Conservation (phyloP, 805 yeast genomes). For the Suhomyces sp. region DNA sequence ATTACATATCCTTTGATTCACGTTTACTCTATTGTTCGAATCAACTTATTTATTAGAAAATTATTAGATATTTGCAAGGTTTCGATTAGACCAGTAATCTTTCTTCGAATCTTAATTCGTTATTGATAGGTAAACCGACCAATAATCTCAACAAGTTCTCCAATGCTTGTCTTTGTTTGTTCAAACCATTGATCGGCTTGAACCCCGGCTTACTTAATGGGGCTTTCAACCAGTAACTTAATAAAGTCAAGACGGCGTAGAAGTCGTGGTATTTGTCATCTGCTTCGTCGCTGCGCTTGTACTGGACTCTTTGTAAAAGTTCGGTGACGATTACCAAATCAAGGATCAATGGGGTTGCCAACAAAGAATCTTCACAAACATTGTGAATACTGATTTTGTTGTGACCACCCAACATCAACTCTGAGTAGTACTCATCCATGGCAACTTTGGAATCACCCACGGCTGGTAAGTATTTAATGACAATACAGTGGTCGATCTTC, state of each 20-base stretch:
- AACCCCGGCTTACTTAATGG: slow-evolving; percentile 90
- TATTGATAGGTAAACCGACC: slow-evolving; percentile 85
- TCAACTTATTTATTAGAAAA: background rate
- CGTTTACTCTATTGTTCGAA: too few relatives aligned
- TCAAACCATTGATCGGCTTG: slow-evolving; percentile 87
- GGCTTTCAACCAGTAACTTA: slow-evolving; percentile 95
- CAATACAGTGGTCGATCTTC: slow-evolving; percentile 89
- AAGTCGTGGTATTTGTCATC: slow-evolving; percentile 55
- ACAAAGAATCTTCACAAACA: slow-evolving; percentile 92
- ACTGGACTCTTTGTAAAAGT: slow-evolving; percentile 81
- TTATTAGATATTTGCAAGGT: background rate
- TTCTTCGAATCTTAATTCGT: slow-evolving; percentile 93
- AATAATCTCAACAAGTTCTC: slow-evolving; percentile 88
- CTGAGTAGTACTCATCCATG: slow-evolving; percentile 97
- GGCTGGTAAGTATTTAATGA: slow-evolving; percentile 89
- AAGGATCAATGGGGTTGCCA: slow-evolving; percentile 92
- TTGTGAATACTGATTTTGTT: slow-evolving; percentile 91
- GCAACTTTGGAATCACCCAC: slow-evolving; percentile 97
- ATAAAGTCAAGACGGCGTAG: slow-evolving; percentile 81
- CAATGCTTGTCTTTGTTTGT: slow-evolving; percentile 89
- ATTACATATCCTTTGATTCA: too few relatives aligned
- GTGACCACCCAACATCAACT: slow-evolving; percentile 96
- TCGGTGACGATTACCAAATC: slow-evolving; percentile 89
- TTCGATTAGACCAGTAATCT: slow-evolving; percentile 44
- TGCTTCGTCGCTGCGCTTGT: slow-evolving; percentile 53